Base-by-base conservation (phyloP, 768 basidiomycete genomes). In the Rickenella mellea region DNA sequence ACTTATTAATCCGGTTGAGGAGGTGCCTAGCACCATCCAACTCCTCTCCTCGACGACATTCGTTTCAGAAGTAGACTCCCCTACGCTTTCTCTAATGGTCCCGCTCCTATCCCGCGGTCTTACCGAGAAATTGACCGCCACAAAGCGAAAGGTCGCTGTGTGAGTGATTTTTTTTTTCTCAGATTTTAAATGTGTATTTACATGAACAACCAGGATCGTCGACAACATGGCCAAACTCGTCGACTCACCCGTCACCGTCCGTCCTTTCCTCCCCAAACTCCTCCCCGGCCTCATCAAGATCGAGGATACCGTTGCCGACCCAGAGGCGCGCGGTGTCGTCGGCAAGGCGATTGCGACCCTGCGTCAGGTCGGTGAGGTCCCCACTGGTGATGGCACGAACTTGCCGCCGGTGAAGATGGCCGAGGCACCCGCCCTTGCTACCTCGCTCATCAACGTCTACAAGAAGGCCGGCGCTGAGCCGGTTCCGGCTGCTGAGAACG, bases 141-240 rank as follows among this genome's bases (percentile, higher is more conserved):
- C 81, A 52, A 96, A 96, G 76, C 91, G 93, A 51, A 94, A 93
- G 70, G 93, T 96, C 56, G 91, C 90, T 55, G 93, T 97, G 83
- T 86, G 71, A 51, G 83, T 71, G 6, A n/a, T 27, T 48, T 40
- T 50, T 44, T 41, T 36, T 5, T 6, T 5, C 15, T 17, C 15
- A 17, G 24, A 36, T 17, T 17, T 15, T 19, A 17, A 5, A 19
- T 22, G 5, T n/a, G 12, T 17, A 3, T 14, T 40, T 19, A 40
- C 20, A 15, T 40, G 1, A 19, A 43, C 15, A 43, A 52, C 44
- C 66, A 89, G 83, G 55, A 97, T 97, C 51, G 74, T 86, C 58
- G 93, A 97, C 70, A 97, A 96, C 79, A 97, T 97, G 93, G 64
- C 93, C 58, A 96, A 96, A 71, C 81, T 97, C 57, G 93, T 97